These are phyloP conservation scores for Cerioporus squamosus DNA, from an alignment of 1,284 basidiomycete species.

Conservation along the genomic window DNA sequence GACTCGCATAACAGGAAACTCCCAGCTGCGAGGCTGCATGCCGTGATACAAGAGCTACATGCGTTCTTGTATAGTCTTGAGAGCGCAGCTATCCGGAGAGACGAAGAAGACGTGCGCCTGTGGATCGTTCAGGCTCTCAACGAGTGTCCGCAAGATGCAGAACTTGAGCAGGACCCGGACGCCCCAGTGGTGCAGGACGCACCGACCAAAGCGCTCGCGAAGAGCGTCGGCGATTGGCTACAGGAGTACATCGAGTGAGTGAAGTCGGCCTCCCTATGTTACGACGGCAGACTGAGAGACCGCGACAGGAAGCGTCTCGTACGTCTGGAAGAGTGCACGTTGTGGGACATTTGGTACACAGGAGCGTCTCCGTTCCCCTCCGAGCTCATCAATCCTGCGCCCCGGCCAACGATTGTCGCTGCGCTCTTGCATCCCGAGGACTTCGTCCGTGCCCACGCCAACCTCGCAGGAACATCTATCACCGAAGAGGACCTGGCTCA, in stretches of 20 bases:
- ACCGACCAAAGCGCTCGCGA: slow-evolving; percentile 18
- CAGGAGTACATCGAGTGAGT: slow-evolving; percentile 54
- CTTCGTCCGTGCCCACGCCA: slow-evolving; percentile 49
- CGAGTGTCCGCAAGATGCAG: slow-evolving; percentile 22
- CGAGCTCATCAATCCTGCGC: slow-evolving; percentile 74
- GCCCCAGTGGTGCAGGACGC: slow-evolving; percentile 1
- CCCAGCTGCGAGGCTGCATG: slow-evolving; percentile 39
- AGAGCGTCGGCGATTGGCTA: slow-evolving; percentile 47
- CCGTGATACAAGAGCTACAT: slow-evolving; percentile 45
- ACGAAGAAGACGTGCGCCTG: slow-evolving; percentile 42
- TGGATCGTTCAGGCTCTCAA: slow-evolving; percentile 38
- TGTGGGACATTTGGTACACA: slow-evolving; percentile 79
- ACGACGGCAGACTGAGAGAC: neutral
- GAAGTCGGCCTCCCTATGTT: neutral
- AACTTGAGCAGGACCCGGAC: neutral
- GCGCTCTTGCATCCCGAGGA: slow-evolving; percentile 64
- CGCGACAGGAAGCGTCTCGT: slow-evolving; percentile 43
- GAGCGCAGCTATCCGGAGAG: slow-evolving; percentile 27
- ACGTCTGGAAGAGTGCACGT: slow-evolving; percentile 50
- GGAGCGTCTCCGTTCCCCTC: slow-evolving; percentile 63
- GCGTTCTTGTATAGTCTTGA: slow-evolving; percentile 38
- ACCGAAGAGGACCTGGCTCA: neutral
- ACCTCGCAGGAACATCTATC: slow-evolving; percentile 15
- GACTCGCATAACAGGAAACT: slow-evolving; percentile 46
- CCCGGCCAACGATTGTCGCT: slow-evolving; percentile 59